Percentiles rank a stretch among this genome's conserved stretches.
Evolutionary conservation across 257 asterid genomes (phyloP).

Genomic region (Capsicum pubescens): DNA sequence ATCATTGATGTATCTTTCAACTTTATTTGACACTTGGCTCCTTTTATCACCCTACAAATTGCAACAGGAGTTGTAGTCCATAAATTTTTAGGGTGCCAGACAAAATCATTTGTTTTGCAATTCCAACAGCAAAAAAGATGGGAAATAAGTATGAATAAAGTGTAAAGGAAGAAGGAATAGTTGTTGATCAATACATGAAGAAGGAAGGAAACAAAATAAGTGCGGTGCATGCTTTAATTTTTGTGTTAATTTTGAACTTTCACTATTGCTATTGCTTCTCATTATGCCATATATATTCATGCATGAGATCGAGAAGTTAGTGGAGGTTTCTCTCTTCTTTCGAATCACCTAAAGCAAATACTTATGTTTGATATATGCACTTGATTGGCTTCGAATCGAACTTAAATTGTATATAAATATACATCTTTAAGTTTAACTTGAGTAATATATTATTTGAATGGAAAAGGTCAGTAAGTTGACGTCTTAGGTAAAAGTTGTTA

Average conservation of each 20-base stretch:
- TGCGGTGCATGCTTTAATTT: conserved; percentile 22
- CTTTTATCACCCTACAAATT: not conserved
- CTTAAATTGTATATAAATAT: no score
- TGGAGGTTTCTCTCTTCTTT: not conserved
- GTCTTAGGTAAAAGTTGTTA: no score
- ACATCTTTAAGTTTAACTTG: no score
- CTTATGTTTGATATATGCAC: not conserved
- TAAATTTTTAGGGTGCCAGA: not conserved
- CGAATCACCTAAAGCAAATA: not conserved
- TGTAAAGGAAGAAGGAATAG: not conserved
- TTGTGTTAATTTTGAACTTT: conserved; percentile 1
- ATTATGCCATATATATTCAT: conserved; percentile 18
- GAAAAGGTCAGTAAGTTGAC: no score
- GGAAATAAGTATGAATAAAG: conserved; percentile 24
- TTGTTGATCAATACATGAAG: conserved; percentile 13
- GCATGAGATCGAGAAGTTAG: not conserved
- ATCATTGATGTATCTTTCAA: not conserved
- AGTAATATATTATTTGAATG: no score
- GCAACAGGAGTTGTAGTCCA: conserved; percentile 17
- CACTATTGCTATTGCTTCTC: not conserved
- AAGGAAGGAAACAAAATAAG: conserved; percentile 21
- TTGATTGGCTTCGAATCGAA: not conserved
- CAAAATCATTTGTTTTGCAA: conserved; percentile 26
- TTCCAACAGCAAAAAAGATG: conserved; percentile 11
- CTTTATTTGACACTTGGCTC: not conserved